Percentiles rank a stretch among this genome's conserved stretches.
Evolutionary conservation across 2,329 filamentous ascomycete genomes (phyloP).

Genomic region (Colletotrichum sp.): DNA sequence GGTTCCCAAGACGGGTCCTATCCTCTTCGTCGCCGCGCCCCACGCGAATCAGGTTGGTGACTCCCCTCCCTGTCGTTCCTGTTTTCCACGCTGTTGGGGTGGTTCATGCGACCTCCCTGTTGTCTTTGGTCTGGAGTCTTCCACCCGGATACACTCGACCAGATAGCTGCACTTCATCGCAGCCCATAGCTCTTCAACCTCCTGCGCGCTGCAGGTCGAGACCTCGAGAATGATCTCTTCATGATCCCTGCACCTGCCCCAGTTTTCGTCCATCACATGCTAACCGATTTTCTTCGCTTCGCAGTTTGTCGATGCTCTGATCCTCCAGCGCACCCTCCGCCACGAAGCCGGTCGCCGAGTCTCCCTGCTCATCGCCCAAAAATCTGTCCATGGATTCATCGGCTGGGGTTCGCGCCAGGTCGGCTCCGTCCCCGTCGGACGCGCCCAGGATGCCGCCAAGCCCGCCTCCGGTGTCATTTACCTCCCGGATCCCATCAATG

Average conservation of each 20-base stretch:
- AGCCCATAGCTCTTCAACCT: neutral
- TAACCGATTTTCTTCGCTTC: slow-evolving; percentile 1
- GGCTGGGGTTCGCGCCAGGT: slow-evolving; percentile 84
- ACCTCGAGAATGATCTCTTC: neutral
- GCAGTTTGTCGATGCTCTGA: slow-evolving; percentile 92
- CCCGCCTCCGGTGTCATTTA: slow-evolving; percentile 81
- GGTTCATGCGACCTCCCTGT: neutral
- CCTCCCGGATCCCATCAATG: slow-evolving; percentile 83
- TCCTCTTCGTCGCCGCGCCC: slow-evolving; percentile 95
- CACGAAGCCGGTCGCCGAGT: slow-evolving; percentile 88
- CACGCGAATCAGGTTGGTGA: slow-evolving; percentile 85
- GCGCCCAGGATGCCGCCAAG: slow-evolving; percentile 88
- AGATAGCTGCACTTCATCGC: neutral
- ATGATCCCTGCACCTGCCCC: neutral
- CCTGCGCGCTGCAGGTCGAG: neutral
- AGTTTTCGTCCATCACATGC: slow-evolving; percentile 17
- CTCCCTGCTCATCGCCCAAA: slow-evolving; percentile 91
- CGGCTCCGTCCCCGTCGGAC: slow-evolving; percentile 89
- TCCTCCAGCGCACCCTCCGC: slow-evolving; percentile 89
- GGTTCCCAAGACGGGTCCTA: slow-evolving; percentile 83
- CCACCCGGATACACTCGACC: neutral
- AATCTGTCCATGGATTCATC: slow-evolving; percentile 93
- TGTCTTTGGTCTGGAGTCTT: neutral
- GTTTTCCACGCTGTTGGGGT: fast-evolving
- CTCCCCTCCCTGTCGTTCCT: neutral